Base-by-base conservation (phyloP, 1,139 yeast species). In the Kluyveromyces sp. region DNA sequence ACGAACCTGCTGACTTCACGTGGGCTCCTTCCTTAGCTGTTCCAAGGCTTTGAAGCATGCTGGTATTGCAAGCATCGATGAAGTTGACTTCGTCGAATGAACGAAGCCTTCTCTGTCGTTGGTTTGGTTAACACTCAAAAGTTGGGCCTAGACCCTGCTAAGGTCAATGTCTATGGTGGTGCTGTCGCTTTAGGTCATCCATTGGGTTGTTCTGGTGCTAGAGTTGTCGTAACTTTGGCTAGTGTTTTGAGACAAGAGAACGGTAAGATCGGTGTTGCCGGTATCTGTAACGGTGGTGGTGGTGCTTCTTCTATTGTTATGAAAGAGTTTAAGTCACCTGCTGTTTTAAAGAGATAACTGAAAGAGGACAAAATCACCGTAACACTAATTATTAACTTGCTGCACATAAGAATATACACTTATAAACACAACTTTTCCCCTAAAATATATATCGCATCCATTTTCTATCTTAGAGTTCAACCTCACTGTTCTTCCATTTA, bases 121-220 rank as follows among this genome's bases (percentile, higher is more conserved):
- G 97, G 97, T 50, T 66, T 89, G 55, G 96, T 96, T 53, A 90
- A 89, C 71, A 73, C 89, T 53, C 80, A 87, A 73, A 71, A 88
- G 53, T 76, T 87, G 55, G 73, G 73, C 55, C 66, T 92, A 50
- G 77, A 81, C 49, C 70, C 72, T 33, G 76, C 77, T 45, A 89
- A 87, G 72, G 79, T 90, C 54, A 92, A 92, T 64, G 95, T 83
- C 48, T 90, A 90, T 68, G 98, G 98, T 69, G 98, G 97, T 68
- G 97, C 97, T 38, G 97, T 92, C 53, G 97, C 97, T 43, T 67
- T 92, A 57, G 97, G 97, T 45, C 97, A 92, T 68, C 97, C 98
- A 61, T 78, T 92, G 62, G 98, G 97, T 50, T 87, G 96, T 72
- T 85, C 96, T 25, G 98, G 98, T 68, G 97, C 97, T 39, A 83